These are phyloP conservation scores for Colletotrichum lentis DNA, from an alignment of 2,329 filamentous ascomycete genomes.

Conservation along the genomic window DNA sequence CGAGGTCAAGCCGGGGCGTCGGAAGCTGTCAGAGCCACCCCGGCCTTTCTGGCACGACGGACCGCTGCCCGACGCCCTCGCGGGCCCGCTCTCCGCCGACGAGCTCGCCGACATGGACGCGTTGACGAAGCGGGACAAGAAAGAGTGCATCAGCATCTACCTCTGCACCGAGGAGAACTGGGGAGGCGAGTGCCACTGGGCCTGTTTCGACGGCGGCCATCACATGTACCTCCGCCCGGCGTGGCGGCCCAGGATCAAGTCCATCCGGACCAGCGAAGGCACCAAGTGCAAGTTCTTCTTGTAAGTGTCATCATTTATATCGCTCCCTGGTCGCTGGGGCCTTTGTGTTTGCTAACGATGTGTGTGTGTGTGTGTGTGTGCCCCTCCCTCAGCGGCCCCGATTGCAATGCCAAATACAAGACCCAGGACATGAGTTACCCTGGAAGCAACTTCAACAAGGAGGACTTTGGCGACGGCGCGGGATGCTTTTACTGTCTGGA, in stretches of 20 bases:
- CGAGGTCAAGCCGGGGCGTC: not conserved
- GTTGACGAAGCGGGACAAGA: not conserved
- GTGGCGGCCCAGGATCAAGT: conserved; percentile 2
- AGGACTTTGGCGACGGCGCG: not conserved
- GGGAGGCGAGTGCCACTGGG: conserved; percentile 4
- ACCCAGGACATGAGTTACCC: not conserved
- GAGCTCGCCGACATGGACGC: not conserved
- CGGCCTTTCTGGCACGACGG: not conserved
- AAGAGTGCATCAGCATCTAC: not conserved
- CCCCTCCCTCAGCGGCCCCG: not conserved
- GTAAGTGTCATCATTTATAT: not conserved
- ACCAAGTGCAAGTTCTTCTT: conserved; percentile 10
- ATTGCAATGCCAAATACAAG: not conserved
- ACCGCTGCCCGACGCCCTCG: not conserved
- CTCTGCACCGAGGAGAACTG: conserved; percentile 6
- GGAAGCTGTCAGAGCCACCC: not conserved
- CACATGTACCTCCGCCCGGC: not conserved
- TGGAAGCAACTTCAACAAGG: not conserved
- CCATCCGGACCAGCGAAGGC: not conserved
- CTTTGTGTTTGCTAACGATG: not conserved
- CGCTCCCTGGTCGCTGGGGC: no score
- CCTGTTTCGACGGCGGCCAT: not conserved
- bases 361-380: no score
- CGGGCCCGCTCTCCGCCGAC: not conserved
- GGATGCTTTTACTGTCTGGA: conserved; percentile 6